Evolutionary conservation across 228 moss, liverwort and hornwort species (phyloP), one percentile per base, ranked within the genome.

Genomic region (Sphagnum fallax): DNA sequence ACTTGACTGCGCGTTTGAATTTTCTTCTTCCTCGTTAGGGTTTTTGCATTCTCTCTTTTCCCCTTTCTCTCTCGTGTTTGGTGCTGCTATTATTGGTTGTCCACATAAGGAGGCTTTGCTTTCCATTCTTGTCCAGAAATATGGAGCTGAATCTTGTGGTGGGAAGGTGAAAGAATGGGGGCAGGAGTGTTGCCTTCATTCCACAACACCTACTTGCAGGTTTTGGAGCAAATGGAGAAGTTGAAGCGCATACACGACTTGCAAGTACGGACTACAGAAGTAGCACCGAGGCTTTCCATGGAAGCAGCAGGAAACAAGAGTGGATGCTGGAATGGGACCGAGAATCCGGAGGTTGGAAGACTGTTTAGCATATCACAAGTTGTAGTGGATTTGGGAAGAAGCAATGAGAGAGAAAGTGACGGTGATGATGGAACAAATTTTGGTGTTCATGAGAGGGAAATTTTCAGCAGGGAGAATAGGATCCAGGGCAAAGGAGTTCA

Each of bases 241-340:
- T 49, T 65, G 48, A 65, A 65, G 14, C 47, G 48, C 48, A 49
- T 65, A 13, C 65, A 65, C 13, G 14, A 4, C 49, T 47, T 12
- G 48, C 65, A 65, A 65, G 0, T 5, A 4, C 65, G 48, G 49
- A 8, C 65, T 9, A 6, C 47, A 13, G 50, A 65, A 14, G 48
- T 9, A 8, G 7, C 47, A 5, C 62, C 62, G 8, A 65, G 4
- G 14, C 10, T 50, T 47, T 49, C 49, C 47, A 4, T 65, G 65
- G 65, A 65, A 65, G 65, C 47, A 48, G 65, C 47, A 48, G 65
- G 65, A 65, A 7, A 48, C 47, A 10, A 63, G 48, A 65, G 47
- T 49, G 48, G 49, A 4, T 62, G 6, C 15, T 16, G 16, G 61
- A 16, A 10, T 13, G 61, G 11, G 61, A 62, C 12, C 16, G 61